Evolutionary conservation across 2,329 filamentous ascomycete genomes (phyloP).

Genomic region (Zasmidium cellare): DNA sequence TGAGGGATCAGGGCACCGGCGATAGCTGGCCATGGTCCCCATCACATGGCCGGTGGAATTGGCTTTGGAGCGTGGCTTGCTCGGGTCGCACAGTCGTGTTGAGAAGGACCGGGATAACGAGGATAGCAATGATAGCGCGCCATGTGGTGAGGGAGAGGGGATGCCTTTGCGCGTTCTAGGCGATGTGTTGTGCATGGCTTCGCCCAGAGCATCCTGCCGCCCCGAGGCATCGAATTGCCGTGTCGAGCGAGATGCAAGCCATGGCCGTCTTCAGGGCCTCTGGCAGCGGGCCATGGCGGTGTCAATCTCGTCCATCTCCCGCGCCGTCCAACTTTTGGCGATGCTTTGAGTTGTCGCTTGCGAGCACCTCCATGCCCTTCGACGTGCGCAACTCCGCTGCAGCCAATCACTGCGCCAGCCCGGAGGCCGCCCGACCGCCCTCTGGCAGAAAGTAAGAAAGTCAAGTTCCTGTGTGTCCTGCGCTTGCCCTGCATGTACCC

Average conservation of each 20-base stretch:
- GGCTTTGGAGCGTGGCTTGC: neutral
- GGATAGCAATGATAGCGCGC: neutral
- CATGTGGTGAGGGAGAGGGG: neutral
- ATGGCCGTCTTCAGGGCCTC: neutral
- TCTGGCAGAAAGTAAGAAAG: neutral
- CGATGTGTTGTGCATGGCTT: neutral
- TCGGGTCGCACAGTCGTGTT: neutral
- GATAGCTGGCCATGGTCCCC: neutral
- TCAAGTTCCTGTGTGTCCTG: too few relatives aligned
- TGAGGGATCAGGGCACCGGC: neutral
- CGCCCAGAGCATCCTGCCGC: neutral
- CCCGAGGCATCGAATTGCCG: neutral
- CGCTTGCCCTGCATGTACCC: neutral
- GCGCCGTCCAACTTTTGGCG: neutral
- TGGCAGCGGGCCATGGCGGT: neutral
- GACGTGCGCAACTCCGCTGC: neutral
- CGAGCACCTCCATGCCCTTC: neutral
- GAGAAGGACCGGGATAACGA: neutral
- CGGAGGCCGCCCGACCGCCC: neutral
- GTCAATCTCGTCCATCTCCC: neutral
- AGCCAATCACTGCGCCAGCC: neutral
- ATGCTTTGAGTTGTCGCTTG: neutral
- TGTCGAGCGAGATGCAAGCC: neutral
- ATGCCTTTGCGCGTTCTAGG: neutral
- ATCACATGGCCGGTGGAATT: neutral